Base-by-base conservation (phyloP, 2,329 filamentous ascomycete species). In the Ceratocystis papillata region DNA sequence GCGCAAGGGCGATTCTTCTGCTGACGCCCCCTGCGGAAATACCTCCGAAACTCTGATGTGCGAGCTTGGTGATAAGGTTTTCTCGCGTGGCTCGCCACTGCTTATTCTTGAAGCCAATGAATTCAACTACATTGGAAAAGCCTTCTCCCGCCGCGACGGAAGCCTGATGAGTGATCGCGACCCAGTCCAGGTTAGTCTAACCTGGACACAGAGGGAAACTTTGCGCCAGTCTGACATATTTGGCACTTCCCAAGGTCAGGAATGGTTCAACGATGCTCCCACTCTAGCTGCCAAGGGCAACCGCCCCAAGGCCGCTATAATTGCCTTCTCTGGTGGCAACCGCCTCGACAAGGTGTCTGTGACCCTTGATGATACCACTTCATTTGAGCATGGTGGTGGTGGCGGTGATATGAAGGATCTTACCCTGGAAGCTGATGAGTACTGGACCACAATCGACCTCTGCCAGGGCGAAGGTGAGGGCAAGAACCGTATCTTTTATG, bases 41-140 rank as follows among this genome's bases (percentile, higher is more conserved):
- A 85, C 85, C 0, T 79, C 79, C 33, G 76, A 76, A 0, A 78
- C 74, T 60, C 78, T 78, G 71, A 72, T 73, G 3, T 88, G 86
- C 73, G 86, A 88, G 75, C 83, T 80, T 2, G 83, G 88, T 45
- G 86, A 88, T 74, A 88, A 88, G 74, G 76, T 86, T 60, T 81
- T 86, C 70, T 87, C 83, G 75, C 80, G 83, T 46, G 77, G 77
- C 41, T 78, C 77, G 20, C 70, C 77, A n/a, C 69, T 79, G 2
- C 69, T 84, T 3, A 72, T 71, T 37, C 76, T 86, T 2, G 69
- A 71, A 0, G 81, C 82, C 0, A 79, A 76, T 0, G 72, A 72
- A 20, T 86, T 81, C 72, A 76, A 75, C 70, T 88, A 88, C 72
- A 81, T 79, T 12, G 78, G 80, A 57, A 70, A 71, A 57, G 77